Evolutionary conservation across 331 rosid species (phyloP), one percentile per base, ranked within the genome.

Genomic region (Dryas integrifolia): DNA sequence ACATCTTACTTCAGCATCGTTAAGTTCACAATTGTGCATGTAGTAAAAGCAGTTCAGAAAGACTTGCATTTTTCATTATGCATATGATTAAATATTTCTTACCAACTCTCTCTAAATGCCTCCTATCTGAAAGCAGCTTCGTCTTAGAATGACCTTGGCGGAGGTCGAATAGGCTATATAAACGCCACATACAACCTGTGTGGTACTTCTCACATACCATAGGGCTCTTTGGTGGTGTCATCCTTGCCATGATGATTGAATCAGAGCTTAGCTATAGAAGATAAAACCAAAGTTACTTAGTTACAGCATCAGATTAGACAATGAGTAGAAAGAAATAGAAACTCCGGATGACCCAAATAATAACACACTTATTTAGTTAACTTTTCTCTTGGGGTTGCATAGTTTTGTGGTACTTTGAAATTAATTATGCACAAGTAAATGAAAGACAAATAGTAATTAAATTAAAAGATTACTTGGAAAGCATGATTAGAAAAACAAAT

Each of bases 141-240:
- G 70, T 76, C 44, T 55, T 62, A 5, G 88, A 79, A 69, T 51
- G 84, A 43, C 75, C 81, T 73, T 86, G 81, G 14, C 84, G 72
- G 55, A 84, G 85, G 57, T 78, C 82, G 3, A 90, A 86, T 70
- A 90, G 82, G 76, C 87, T 74, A 39, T 86, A 83, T 63, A 83
- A 79, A 77, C 84, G 76, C 86, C 80, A 86, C 39, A 84, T 65
- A 49, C 96, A 90, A 6, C 84, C 88, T 35, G 85, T 76, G 15
- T 87, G 80, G 51, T 70, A 71, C 59, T 61, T 86, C 79, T 84
- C 85, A 82, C 73, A 73, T 46, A 82, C 83, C 67, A 69, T 41
- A 38, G 84, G 85, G 45, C 81, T 82, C 41, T 77, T 80, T 6
- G 81, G 84, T 65, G 91, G 77, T 79, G 81, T 76, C 69, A 80